Conservation (phyloP, 2,329 filamentous ascomycete species). For the Hymenoscyphus albidus region DNA sequence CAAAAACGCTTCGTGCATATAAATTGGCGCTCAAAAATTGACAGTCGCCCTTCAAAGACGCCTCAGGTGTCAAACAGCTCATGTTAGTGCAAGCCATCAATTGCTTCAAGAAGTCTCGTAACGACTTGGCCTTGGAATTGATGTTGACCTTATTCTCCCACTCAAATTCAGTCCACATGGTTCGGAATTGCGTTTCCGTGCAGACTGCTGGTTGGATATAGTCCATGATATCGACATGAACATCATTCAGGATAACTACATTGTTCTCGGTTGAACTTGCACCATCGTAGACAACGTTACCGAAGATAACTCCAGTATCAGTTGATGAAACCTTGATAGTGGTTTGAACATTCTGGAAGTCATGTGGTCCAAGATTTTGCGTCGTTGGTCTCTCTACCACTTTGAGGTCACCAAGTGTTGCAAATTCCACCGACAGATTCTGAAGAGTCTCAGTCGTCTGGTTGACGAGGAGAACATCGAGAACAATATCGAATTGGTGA, state of each 20-base stretch:
- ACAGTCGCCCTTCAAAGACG: slow-evolving; percentile 93
- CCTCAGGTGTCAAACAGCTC: slow-evolving; percentile 95
- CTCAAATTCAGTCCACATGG: slow-evolving; percentile 99
- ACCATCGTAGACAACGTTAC: slow-evolving; percentile 96
- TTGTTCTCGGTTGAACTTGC: slow-evolving; percentile 88
- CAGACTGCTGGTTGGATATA: slow-evolving; percentile 97
- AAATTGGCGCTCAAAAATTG: slow-evolving; percentile 97
- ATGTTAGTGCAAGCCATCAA: slow-evolving; percentile 98
- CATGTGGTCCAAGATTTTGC: slow-evolving; percentile 90
- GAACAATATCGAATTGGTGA: slow-evolving; percentile 96
- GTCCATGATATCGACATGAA: slow-evolving; percentile 99
- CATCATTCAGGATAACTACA: slow-evolving; percentile 95
- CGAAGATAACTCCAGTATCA: slow-evolving; percentile 97
- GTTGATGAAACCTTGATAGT: slow-evolving; percentile 99
- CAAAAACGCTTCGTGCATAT: slow-evolving; percentile 95
- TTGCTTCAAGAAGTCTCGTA: slow-evolving; percentile 88
- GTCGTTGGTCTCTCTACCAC: slow-evolving; percentile 95
- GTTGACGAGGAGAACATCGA: slow-evolving; percentile 95
- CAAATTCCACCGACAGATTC: slow-evolving; percentile 96
- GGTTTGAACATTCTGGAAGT: slow-evolving; percentile 97
- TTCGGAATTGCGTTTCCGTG: slow-evolving; percentile 96
- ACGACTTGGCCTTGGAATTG: slow-evolving; percentile 89
- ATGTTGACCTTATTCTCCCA: slow-evolving; percentile 99
- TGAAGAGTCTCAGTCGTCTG: slow-evolving; percentile 95
- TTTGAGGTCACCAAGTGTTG: slow-evolving; percentile 95